These are phyloP conservation scores for Trametes sanguinea DNA, from an alignment of 768 basidiomycete genomes.

Conservation along the genomic window DNA sequence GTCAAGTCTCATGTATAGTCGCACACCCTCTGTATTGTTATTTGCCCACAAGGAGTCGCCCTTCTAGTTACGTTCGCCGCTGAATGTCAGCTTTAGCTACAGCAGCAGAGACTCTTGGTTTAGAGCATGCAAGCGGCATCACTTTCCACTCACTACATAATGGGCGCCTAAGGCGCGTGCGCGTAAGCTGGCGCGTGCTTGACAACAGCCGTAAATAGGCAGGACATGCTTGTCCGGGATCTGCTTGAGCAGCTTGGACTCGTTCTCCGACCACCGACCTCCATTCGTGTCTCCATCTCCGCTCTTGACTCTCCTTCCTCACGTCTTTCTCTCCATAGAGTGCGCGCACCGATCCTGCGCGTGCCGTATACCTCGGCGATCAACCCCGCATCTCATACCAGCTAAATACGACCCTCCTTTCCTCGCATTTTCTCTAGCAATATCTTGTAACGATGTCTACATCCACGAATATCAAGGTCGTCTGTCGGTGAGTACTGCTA, in stretches of 20 bases:
- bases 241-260: slow-evolving; percentile 9
- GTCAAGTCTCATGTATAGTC: slow-evolving; percentile 11
- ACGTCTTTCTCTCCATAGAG: slow-evolving; percentile 18
- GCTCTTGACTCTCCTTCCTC: slow-evolving; percentile 13
- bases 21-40: slow-evolving; percentile 17
- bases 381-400: slow-evolving; percentile 7
- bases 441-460: slow-evolving; percentile 60
- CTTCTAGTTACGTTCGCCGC: neutral
- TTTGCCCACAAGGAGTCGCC: neutral
- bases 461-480: slow-evolving; percentile 93
- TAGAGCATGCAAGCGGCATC: neutral
- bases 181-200: slow-evolving; percentile 25
- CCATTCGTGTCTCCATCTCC: slow-evolving; percentile 9
- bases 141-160: slow-evolving; percentile 4
- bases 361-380: slow-evolving; percentile 23
- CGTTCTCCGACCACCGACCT: slow-evolving; percentile 10
- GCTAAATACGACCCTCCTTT: slow-evolving; percentile 14
- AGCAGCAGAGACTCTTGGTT: neutral
- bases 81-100: neutral
- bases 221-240: slow-evolving; percentile 10
- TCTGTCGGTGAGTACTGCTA: slow-evolving; percentile 79
- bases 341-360: slow-evolving; percentile 21
- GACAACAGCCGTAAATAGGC: slow-evolving; percentile 33
- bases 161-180: slow-evolving; percentile 25
- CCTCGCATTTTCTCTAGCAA: slow-evolving; percentile 24